phyloP scores from a whole-genome alignment of 192 early-diverging fungal species.

The Chytriomyces hyalinus region DNA sequence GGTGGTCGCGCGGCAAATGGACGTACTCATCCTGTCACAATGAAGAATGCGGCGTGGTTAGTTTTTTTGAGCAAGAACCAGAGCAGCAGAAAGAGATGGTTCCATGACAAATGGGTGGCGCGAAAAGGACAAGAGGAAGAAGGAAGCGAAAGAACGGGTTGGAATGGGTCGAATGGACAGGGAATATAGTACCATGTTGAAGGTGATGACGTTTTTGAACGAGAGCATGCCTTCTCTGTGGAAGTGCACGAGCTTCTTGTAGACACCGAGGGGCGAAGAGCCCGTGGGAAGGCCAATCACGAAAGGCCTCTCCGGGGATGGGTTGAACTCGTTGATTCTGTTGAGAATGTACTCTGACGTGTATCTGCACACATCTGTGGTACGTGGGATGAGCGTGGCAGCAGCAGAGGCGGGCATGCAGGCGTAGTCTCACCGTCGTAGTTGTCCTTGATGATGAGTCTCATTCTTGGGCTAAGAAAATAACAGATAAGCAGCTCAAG shows the following conservation, averaged over 20 bases:
- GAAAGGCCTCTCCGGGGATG: constrained; percentile 76
- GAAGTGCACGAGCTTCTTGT: constrained; percentile 78
- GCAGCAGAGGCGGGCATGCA: too few relatives aligned
- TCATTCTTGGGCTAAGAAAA: constrained; percentile 3
- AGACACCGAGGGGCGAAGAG: constrained; percentile 81
- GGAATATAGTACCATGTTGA: constrained; percentile 73
- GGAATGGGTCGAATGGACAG: not conserved
- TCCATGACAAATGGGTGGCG: not conserved
- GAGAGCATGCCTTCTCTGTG: constrained; percentile 70
- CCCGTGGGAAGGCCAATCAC: constrained; percentile 87
- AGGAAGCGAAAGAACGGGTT: not conserved
- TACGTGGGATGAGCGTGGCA: not conserved
- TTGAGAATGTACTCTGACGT: constrained; percentile 79
- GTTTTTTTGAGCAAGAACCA: not conserved
- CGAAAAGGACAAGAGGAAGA: not conserved
- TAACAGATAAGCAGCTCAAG: not conserved
- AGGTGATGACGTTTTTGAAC: constrained; percentile 84
- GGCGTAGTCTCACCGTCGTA: constrained; percentile 5
- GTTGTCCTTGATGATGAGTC: constrained; percentile 38
- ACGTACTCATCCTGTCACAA: constrained; percentile 74
- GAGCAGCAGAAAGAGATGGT: constrained; percentile 3
- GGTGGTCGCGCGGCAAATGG: constrained; percentile 80
- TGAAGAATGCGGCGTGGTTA: not conserved
- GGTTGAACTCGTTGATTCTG: constrained; percentile 78
- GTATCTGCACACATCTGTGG: constrained; percentile 11